Percentiles rank a stretch among this genome's conserved stretches.
These are phyloP conservation scores for Penicillium canescens DNA, from an alignment of 495 filamentous ascomycete genomes.

Conservation along the genomic window DNA sequence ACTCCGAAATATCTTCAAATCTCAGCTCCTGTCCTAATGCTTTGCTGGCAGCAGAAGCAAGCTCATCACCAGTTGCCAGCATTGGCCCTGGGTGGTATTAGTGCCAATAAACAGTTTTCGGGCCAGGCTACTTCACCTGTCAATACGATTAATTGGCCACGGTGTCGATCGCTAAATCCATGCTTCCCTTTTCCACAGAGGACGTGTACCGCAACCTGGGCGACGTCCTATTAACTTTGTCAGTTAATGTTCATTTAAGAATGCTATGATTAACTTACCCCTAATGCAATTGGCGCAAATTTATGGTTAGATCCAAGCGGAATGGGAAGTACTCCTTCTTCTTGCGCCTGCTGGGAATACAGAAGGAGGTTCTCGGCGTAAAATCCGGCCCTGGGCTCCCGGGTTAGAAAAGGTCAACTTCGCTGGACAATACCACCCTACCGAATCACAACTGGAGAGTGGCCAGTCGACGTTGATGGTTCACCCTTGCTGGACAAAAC, in stretches of 20 bases:
- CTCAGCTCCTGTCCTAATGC: conserved; percentile 48
- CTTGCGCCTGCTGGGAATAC: conserved; percentile 48
- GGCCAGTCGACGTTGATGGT: conserved; percentile 33
- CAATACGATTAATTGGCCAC: conserved; percentile 55
- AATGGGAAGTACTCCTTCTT: conserved; percentile 48
- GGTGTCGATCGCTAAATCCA: conserved; percentile 55
- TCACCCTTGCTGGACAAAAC: conserved; percentile 51
- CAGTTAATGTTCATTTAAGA: background rate
- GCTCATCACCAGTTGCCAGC: conserved; percentile 50
- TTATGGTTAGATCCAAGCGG: conserved; percentile 53
- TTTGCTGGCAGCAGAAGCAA: conserved; percentile 51
- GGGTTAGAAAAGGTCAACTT: background rate
- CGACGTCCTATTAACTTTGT: conserved; percentile 41
- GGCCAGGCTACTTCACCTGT: conserved; percentile 35
- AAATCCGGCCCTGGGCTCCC: conserved; percentile 43
- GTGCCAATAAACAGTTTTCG: background rate
- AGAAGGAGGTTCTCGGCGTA: conserved; percentile 58
- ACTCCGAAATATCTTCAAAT: conserved; percentile 54
- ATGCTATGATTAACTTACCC: conserved; percentile 27
- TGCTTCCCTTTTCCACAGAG: conserved; percentile 53
- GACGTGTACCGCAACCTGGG: conserved; percentile 52
- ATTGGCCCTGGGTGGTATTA: conserved; percentile 39
- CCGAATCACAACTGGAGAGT: conserved; percentile 54
- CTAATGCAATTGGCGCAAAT: conserved; percentile 54
- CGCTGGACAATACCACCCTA: conserved; percentile 17